Percentiles rank a stretch among this genome's conserved stretches.
These are phyloP conservation scores for Dentipellis sp. DNA, from an alignment of 768 basidiomycete species.

Conservation along the genomic window DNA sequence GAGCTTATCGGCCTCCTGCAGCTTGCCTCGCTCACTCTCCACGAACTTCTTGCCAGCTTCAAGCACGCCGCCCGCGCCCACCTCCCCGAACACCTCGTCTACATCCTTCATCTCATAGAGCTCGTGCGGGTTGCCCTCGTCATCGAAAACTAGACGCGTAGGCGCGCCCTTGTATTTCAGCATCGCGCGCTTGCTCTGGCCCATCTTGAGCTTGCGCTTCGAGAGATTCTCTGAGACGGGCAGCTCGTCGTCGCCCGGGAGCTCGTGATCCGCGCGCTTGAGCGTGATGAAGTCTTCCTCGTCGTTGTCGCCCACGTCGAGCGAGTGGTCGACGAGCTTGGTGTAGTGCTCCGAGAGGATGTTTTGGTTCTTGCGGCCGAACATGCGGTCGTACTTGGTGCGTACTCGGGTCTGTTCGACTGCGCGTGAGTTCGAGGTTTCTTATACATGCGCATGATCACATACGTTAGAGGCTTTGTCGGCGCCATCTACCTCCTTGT, in stretches of 20 bases:
- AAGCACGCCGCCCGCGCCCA: slow-evolving; percentile 47
- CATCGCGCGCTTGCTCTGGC: slow-evolving; percentile 63
- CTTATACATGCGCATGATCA: not conserved
- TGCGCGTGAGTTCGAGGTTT: slow-evolving; percentile 9
- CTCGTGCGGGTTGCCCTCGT: slow-evolving; percentile 72
- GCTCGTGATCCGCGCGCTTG: slow-evolving; percentile 82
- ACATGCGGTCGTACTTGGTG: slow-evolving; percentile 98
- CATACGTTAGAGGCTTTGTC: not conserved
- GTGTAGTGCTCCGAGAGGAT: slow-evolving; percentile 86
- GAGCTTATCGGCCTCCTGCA: slow-evolving; percentile 57
- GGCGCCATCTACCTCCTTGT: not conserved
- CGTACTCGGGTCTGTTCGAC: slow-evolving; percentile 38
- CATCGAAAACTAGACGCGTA: slow-evolving; percentile 84
- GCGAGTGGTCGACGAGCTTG: slow-evolving; percentile 71
- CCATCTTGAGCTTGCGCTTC: slow-evolving; percentile 77
- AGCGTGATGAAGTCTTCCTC: slow-evolving; percentile 90
- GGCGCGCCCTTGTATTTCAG: slow-evolving; percentile 48
- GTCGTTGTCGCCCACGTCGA: slow-evolving; percentile 30
- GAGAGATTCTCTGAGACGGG: slow-evolving; percentile 50
- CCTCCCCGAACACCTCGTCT: slow-evolving; percentile 51
- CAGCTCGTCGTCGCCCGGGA: slow-evolving; percentile 26
- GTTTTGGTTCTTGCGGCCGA: slow-evolving; percentile 90
- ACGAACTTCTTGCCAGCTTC: slow-evolving; percentile 64
- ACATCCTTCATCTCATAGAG: slow-evolving; percentile 76
- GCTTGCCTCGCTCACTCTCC: slow-evolving; percentile 60